Percentiles rank a stretch among this genome's conserved stretches.
Conservation (phyloP, 441 rosid species). For the Populus tomentosa region DNA sequence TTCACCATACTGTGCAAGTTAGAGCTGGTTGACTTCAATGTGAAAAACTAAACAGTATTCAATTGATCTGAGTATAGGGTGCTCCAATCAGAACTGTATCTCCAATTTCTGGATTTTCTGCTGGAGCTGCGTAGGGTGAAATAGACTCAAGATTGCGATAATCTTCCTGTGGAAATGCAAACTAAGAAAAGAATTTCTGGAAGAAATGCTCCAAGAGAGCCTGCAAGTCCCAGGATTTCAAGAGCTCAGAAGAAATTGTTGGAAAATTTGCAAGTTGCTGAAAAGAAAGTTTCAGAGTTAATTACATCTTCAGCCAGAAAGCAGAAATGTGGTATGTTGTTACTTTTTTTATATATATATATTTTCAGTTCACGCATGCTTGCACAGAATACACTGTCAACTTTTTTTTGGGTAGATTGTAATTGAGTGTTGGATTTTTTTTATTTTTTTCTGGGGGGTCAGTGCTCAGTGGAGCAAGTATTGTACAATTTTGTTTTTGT, state of each 20-base stretch:
- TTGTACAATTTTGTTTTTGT: background rate
- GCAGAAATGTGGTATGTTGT: conserved; percentile 40
- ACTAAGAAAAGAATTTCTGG: conserved; percentile 52
- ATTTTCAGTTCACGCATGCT: background rate
- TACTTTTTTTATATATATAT: background rate
- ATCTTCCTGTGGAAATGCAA: conserved; percentile 39
- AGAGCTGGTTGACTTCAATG: background rate
- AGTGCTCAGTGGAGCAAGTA: background rate
- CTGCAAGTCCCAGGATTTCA: conserved; percentile 41
- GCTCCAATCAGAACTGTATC: background rate
- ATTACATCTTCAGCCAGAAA: conserved; percentile 71
- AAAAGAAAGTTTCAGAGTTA: conserved; percentile 48
- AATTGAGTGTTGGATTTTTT: background rate
- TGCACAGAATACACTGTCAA: background rate
- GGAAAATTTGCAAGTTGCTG: conserved; percentile 45
- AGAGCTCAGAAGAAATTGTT: conserved; percentile 47
- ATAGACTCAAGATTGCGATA: conserved; percentile 12
- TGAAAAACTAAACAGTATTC: background rate
- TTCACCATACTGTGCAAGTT: no score
- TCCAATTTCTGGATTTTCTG: background rate
- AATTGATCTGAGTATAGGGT: conserved; percentile 8
- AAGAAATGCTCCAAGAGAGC: conserved; percentile 45
- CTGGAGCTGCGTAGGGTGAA: conserved; percentile 10
- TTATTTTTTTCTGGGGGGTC: background rate
- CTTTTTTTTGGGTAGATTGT: background rate